Evolutionary conservation across 345 rosid species (phyloP).

Genomic region (Eucalyptus leucophloia): DNA sequence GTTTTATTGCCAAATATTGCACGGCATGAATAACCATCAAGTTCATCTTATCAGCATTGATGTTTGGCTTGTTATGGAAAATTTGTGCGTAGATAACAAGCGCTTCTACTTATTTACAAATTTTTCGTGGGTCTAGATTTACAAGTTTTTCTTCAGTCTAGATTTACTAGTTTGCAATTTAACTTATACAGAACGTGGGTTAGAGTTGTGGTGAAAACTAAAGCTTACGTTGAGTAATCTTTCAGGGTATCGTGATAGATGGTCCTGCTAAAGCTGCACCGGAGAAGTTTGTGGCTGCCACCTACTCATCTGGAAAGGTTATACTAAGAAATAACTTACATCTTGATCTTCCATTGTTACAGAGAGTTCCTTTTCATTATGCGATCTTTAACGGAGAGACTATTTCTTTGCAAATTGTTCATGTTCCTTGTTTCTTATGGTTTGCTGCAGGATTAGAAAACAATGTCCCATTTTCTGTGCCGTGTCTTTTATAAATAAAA

Average conservation of each 20-base stretch:
- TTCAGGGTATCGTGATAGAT: slow-evolving; percentile 66
- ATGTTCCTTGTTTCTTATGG: slow-evolving; percentile 15
- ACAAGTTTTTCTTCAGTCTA: background rate
- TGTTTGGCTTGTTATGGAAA: background rate
- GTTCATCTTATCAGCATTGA: background rate
- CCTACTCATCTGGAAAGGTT: slow-evolving; percentile 83
- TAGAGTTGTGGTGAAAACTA: background rate
- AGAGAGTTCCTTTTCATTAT: background rate
- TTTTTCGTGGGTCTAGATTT: background rate
- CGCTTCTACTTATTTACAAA: background rate
- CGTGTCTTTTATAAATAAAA: slow-evolving; percentile 18
- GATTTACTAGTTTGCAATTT: background rate
- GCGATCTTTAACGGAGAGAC: background rate
- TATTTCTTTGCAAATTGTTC: slow-evolving; percentile 7
- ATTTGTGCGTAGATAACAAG: background rate
- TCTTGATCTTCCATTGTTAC: background rate
- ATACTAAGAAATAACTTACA: background rate
- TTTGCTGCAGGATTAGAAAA: slow-evolving; percentile 54
- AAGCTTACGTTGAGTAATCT: background rate
- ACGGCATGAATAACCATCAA: background rate
- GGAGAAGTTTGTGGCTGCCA: slow-evolving; percentile 86
- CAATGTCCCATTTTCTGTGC: slow-evolving; percentile 32
- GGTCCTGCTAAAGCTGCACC: slow-evolving; percentile 20
- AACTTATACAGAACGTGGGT: background rate
- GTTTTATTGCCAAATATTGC: background rate